A percentile compares a stretch with the other conserved stretches of the same genome.
These are phyloP conservation scores for Pterocarpus santalinus DNA, from an alignment of 306 rosid genomes.

Conservation along the genomic window DNA sequence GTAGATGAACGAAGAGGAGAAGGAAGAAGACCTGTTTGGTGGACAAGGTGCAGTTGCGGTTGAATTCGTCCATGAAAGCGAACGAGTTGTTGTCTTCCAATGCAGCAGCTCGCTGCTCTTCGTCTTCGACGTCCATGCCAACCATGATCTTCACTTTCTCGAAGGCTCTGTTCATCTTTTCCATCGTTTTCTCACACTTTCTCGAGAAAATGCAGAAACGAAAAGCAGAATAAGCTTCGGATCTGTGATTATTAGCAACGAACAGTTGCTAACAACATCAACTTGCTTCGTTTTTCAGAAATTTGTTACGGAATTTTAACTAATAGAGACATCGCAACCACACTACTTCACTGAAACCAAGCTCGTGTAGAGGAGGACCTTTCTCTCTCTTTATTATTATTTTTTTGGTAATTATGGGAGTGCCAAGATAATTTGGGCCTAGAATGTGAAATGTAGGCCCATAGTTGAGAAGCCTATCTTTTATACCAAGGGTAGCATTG, in stretches of 20 bases:
- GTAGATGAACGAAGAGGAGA: background rate
- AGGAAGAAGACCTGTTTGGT: constrained; percentile 71
- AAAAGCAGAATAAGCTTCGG: background rate
- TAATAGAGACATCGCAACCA: constrained; percentile 39
- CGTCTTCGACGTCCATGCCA: constrained; percentile 82
- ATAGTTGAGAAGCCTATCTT: background rate
- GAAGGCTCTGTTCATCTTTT: constrained; percentile 76
- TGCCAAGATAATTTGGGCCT: background rate
- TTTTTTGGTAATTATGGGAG: no score
- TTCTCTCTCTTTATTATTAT: background rate
- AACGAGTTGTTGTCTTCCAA: constrained; percentile 52
- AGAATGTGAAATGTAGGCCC: background rate
- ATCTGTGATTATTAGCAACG: constrained; percentile 42
- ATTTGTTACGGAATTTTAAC: constrained; percentile 2
- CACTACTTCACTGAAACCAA: constrained; percentile 38
- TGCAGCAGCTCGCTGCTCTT: constrained; percentile 57
- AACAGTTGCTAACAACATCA: background rate
- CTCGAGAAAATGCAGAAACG: constrained; percentile 43
- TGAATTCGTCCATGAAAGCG: constrained; percentile 84
- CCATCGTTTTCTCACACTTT: constrained; percentile 59
- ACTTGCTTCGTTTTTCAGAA: constrained; percentile 47
- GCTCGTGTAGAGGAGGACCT: background rate
- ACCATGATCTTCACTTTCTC: constrained; percentile 89
- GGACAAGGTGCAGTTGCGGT: constrained; percentile 84
- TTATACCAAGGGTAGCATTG: no score